These are phyloP conservation scores for Biscutella laevigata DNA, from an alignment of 441 rosid genomes.

Conservation along the genomic window DNA sequence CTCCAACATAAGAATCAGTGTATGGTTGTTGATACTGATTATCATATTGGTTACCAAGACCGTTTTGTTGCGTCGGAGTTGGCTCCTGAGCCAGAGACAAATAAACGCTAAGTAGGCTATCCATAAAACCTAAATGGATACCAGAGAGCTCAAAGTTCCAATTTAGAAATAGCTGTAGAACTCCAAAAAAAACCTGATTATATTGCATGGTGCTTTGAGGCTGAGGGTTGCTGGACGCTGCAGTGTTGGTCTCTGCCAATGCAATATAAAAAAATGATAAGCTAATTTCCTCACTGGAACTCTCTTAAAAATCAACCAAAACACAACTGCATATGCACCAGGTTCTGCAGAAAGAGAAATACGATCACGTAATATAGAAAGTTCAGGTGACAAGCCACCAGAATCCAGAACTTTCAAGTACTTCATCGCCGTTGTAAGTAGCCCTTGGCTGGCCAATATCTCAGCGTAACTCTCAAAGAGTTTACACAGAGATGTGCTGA, in stretches of 20 bases:
- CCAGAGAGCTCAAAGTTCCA: constrained; percentile 7
- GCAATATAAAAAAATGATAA: constrained; percentile 27
- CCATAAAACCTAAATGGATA: not conserved
- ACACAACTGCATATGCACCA: constrained; percentile 31
- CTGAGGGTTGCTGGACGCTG: constrained; percentile 37
- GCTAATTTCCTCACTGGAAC: constrained; percentile 5
- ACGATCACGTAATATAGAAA: constrained; percentile 72
- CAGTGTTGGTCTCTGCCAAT: constrained; percentile 46
- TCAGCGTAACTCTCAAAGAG: constrained; percentile 98
- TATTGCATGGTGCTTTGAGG: constrained; percentile 34
- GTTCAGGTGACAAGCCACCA: constrained; percentile 85
- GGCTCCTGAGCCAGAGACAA: constrained; percentile 35
- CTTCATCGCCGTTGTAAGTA: constrained; percentile 55
- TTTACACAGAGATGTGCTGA: constrained; percentile 89
- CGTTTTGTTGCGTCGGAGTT: constrained; percentile 30
- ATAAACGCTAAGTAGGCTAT: constrained; percentile 7
- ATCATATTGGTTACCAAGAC: constrained; percentile 42
- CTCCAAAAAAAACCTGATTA: constrained; percentile 45
- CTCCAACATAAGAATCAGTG: constrained; percentile 37
- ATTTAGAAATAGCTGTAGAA: not conserved
- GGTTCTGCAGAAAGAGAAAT: constrained; percentile 62
- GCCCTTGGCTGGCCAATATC: constrained; percentile 97
- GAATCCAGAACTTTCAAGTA: constrained; percentile 78
- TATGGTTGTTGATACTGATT: constrained; percentile 54
- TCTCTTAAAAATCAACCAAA: not conserved